Conservation (phyloP, 495 filamentous ascomycete genomes). For the Penicillium ucsense region DNA sequence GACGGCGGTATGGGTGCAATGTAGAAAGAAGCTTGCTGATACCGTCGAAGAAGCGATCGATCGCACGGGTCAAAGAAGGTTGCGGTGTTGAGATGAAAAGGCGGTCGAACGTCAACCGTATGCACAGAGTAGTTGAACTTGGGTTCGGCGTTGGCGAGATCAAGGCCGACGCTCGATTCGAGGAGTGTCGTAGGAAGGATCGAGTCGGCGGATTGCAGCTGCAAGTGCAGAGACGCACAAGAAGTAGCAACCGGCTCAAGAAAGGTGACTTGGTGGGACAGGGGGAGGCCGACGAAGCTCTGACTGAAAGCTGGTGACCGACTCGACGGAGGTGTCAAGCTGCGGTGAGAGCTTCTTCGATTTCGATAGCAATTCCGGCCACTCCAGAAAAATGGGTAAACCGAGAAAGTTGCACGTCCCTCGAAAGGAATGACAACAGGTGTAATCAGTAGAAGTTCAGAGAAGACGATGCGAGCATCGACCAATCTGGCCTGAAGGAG, state of each 20-base stretch:
- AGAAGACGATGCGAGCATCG: constrained; percentile 22
- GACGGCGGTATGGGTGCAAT: constrained; percentile 17
- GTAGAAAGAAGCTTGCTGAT: constrained; percentile 16
- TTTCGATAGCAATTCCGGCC: constrained; percentile 1
- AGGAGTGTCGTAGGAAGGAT: constrained; percentile 23
- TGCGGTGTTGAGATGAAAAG: constrained; percentile 1
- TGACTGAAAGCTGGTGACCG: not conserved
- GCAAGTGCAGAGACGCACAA: constrained; percentile 6
- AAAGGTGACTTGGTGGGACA: not conserved
- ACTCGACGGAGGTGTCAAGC: constrained; percentile 5
- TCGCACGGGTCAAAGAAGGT: not conserved
- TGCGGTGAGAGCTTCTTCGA: constrained; percentile 3
- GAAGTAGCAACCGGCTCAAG: constrained; percentile 4
- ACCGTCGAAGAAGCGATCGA: constrained; percentile 8
- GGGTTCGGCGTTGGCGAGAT: constrained; percentile 3
- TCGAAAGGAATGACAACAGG: constrained; percentile 34
- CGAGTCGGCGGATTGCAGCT: constrained; percentile 28
- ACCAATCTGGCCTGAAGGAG: constrained; percentile 29
- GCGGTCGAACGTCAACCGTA: constrained; percentile 13
- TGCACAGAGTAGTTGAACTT: not conserved
- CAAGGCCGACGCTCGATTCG: constrained; percentile 21
- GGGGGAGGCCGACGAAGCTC: constrained; percentile 5
- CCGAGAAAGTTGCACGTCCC: constrained; percentile 15
- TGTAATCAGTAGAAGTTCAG: constrained; percentile 13
- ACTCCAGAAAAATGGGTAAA: constrained; percentile 6